phyloP scores from a whole-genome alignment of 768 basidiomycete species.

The Trametes meyenii region DNA sequence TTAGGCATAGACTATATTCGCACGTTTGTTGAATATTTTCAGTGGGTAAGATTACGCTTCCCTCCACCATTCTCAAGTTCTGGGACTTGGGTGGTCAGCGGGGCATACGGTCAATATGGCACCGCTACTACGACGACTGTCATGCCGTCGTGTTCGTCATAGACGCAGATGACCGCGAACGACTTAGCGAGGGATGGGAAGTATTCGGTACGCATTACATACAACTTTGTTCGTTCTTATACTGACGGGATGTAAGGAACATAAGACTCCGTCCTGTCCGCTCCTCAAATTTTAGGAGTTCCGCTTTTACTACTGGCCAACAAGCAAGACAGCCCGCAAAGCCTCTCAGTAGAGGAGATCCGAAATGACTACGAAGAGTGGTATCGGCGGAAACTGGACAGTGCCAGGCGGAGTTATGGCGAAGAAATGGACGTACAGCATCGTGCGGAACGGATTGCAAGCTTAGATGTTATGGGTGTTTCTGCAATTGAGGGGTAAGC shows the following conservation, averaged over 20 bases:
- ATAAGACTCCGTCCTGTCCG: conserved; percentile 82
- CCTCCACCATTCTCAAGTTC: conserved; percentile 93
- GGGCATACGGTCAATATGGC: conserved; percentile 94
- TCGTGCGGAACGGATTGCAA: conserved; percentile 45
- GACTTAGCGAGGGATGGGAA: conserved; percentile 94
- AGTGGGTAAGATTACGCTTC: conserved; percentile 94
- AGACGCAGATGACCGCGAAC: conserved; percentile 88
- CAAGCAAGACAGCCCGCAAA: conserved; percentile 86
- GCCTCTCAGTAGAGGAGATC: conserved; percentile 88
- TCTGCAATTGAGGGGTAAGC: conserved; percentile 89
- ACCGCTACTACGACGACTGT: conserved; percentile 92
- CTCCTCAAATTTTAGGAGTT: conserved; percentile 87
- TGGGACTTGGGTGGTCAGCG: conserved; percentile 97
- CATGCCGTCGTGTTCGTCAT: conserved; percentile 96
- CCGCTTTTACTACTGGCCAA: conserved; percentile 93
- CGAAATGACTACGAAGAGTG: conserved; percentile 87
- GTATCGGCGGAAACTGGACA: conserved; percentile 76
- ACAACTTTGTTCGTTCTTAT: background rate
- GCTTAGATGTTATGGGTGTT: conserved; percentile 76
- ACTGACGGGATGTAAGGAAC: conserved; percentile 29
- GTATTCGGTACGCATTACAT: conserved; percentile 77
- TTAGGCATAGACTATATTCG: background rate
- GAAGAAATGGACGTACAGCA: conserved; percentile 35
- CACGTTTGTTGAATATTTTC: background rate
- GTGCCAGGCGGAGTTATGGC: conserved; percentile 55